Percentiles rank a stretch among this genome's conserved stretches.
These are phyloP conservation scores for Trichoderma breve DNA, from an alignment of 2,329 filamentous ascomycete genomes.

Conservation along the genomic window DNA sequence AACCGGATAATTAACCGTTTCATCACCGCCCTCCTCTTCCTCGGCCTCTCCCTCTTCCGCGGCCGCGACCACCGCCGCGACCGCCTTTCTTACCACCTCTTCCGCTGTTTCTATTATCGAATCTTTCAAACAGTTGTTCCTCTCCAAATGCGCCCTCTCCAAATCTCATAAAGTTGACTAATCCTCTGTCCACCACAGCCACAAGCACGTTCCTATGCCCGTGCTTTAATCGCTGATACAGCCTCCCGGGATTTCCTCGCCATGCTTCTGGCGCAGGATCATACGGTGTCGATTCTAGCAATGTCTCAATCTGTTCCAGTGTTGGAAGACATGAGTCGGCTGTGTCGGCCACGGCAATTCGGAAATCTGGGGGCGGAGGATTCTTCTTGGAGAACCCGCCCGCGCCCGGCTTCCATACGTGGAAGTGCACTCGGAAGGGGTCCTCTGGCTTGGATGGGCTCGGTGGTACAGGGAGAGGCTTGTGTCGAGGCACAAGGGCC, in stretches of 20 bases:
- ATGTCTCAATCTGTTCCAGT: slow-evolving; percentile 64
- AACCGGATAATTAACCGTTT: not conserved
- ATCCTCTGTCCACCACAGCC: slow-evolving; percentile 83
- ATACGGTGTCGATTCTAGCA: slow-evolving; percentile 73
- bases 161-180: slow-evolving; percentile 83
- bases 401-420: slow-evolving; percentile 71
- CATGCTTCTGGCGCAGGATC: slow-evolving; percentile 51
- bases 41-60: slow-evolving; percentile 31
- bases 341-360: slow-evolving; percentile 77
- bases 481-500: slow-evolving; percentile 69
- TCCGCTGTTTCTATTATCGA: slow-evolving; percentile 41
- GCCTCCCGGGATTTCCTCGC: slow-evolving; percentile 42
- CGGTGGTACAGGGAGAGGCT: slow-evolving; percentile 43
- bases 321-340: slow-evolving; percentile 70
- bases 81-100: slow-evolving; percentile 44
- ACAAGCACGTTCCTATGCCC: slow-evolving; percentile 81
- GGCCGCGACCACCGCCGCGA: slow-evolving; percentile 40
- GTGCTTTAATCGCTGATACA: slow-evolving; percentile 79
- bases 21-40: slow-evolving; percentile 28
- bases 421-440: slow-evolving; percentile 72
- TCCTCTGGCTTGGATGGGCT: slow-evolving; percentile 33
- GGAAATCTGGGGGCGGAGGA: slow-evolving; percentile 77
- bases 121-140: slow-evolving; percentile 67
- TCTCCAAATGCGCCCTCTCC: slow-evolving; percentile 76
- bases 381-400: slow-evolving; percentile 73